These are phyloP conservation scores for Calocybe gambosa DNA, from an alignment of 1,284 basidiomycete species.

Conservation along the genomic window DNA sequence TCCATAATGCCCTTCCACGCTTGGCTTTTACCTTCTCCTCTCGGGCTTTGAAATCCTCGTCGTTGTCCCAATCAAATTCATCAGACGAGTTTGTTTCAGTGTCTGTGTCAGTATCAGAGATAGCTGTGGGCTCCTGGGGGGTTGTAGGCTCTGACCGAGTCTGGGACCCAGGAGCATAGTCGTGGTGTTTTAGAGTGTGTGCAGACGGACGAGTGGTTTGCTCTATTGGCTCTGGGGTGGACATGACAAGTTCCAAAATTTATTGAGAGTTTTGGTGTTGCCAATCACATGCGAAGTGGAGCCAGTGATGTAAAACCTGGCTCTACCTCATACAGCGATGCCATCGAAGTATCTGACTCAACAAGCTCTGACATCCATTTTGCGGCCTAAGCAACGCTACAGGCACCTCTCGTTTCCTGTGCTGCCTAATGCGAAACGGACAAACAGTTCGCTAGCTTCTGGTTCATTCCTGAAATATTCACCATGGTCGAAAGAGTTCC, in stretches of 20 bases:
- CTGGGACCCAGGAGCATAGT: constrained; percentile 16
- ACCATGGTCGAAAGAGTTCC: constrained; percentile 34
- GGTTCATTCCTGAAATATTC: constrained; percentile 19
- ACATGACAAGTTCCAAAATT: background rate
- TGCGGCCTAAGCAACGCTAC: background rate
- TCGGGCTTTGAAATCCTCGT: constrained; percentile 29
- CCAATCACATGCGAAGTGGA: too few relatives aligned
- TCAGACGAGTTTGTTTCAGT: constrained; percentile 58
- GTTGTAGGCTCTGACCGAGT: constrained; percentile 4
- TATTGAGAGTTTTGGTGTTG: too few relatives aligned
- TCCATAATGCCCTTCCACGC: constrained; percentile 51
- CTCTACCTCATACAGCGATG: background rate
- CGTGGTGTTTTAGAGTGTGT: constrained; percentile 7
- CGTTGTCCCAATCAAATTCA: constrained; percentile 73
- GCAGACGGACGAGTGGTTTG: background rate
- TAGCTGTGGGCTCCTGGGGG: constrained; percentile 12
- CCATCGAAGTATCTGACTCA: background rate
- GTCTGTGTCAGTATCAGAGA: constrained; percentile 36
- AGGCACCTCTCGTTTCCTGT: background rate
- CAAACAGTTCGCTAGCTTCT: too few relatives aligned
- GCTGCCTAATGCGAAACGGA: background rate
- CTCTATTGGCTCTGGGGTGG: background rate
- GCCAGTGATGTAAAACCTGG: too few relatives aligned
- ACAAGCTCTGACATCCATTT: background rate
- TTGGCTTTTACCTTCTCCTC: constrained; percentile 35